Evolutionary conservation across 192 early-diverging fungal genomes (phyloP), one percentile per base, ranked within the genome.

Genomic region (Entomortierella beljakovae): DNA sequence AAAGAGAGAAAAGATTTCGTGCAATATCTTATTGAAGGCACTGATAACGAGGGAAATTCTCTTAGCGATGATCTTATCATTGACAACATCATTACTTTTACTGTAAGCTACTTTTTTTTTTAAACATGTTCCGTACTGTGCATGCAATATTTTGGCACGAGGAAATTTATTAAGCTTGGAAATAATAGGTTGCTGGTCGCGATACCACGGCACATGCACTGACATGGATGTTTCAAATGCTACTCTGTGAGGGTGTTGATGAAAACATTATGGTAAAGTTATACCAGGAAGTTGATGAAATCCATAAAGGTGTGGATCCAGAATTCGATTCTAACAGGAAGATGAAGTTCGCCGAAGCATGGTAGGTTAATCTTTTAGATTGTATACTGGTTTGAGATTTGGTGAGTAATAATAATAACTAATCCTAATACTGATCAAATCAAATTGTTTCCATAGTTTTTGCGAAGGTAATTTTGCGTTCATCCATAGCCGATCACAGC

Each of bases 201-300:
- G 83, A 90, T 73, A 82, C 88, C 33, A 88, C 89, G 43, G 82
- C 93, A 22, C 83, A 88, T 64, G 81, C 83, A 5, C 66, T 90
- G 20, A 62, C 68, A 25, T 90, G 90, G 88, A 84, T 87, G 55
- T 67, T 86, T 29, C 85, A 79, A 35, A 46, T 63, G n/a, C 63
- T 91, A 7, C 56, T 76, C 61, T 52, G 74, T 11, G 68, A 88
- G 7, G 63, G 64, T 43, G 63, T 65, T 28, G 60, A 86, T 34
- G 80, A 83, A 4, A n/a, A 49, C 15, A 40, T 73, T 6, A 52
- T 71, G 33, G 54, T 48, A 22, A 61, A 18, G 20, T 35, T 85
- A 7, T 3, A 64, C 6, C 38, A 73, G 25, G 83, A 86, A 52
- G 57, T 72, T 2, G 69, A 72, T 42, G 61, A 61, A 2, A 52